Evolutionary conservation across 441 rosid genomes (phyloP), one percentile per base, ranked within the genome.

Genomic region (Jatropha podagrica): DNA sequence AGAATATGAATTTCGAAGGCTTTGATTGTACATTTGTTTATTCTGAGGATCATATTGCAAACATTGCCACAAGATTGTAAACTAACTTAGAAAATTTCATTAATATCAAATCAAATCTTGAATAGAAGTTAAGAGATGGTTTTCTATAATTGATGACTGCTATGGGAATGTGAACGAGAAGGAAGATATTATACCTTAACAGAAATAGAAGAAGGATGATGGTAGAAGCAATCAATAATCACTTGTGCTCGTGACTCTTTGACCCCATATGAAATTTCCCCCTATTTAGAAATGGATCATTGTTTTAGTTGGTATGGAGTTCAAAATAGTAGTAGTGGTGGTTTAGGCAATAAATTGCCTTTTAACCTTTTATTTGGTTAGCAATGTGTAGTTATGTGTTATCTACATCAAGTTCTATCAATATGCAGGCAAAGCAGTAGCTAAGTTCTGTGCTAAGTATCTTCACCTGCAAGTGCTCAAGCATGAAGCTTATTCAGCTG

Each of bases 391-490:
- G 17, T 42, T 52, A 15, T 63, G 11, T 14, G n/a, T 32, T 59
- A n/a, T 46, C 27, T 51, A 52, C 15, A 72, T 27, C 51, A 66
- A 72, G 60, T 62, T 63, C 42, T 32, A 73, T 71, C 44, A 12
- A 61, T 78, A 74, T 82, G 76, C 87, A 94, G 97, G 97, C 67
- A 88, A 89, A 81, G 93, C 85, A 59, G 98, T 94, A 70, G 88
- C 97, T 2, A 92, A 88, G 81, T 92, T 94, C 79, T 94, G 97
- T 66, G 90, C 97, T 55, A 94, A 91, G 87, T 92, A 77, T 87
- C 91, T 94, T 78, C 98, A 94, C 78, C 88, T 83, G 78, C 94
- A 94, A 81, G 91, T 94, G 78, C 89, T 87, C 73, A 89, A 81
- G 78, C 65, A 89, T 60, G 92, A 82, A 69, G 89, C 87, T 26